Base-by-base conservation (phyloP, 1,284 basidiomycete genomes). In the Microbotryum saponariae region DNA sequence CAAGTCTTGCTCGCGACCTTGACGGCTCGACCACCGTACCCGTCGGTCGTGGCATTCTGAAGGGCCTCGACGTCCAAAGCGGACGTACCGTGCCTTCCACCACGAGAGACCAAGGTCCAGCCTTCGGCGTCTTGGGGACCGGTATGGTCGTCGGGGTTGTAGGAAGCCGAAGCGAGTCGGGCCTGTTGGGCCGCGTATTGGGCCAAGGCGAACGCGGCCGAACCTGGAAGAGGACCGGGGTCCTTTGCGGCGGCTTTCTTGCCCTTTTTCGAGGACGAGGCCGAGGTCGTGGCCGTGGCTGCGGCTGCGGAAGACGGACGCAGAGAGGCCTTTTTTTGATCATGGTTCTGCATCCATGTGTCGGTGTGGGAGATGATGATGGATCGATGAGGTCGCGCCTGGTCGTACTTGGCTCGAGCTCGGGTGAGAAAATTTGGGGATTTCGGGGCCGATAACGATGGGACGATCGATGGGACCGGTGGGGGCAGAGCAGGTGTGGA, bases 321-420 rank as follows among this genome's bases (percentile, higher is more conserved):
- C 1, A 54, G 50, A 1, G 21, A 21, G 4, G 62, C 61, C 10
- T 54, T 46, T 14, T 68, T 65, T 16, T 56, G 58, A 0, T 21
- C 16, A 45, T 69, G 65, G 55, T 55, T 64, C 3, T 52, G n/a
- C 65, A 67, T 69, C 67, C 67, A 69, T 6, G 58, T 52, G 61
- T 69, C 67, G 6, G 58, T 60, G 61, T 69, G 67, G 5, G 65
- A 54, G 53, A 56, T 61, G 16, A 63, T 58, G 51, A 47, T 1
- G 4, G 47, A 55, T 10, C 58, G 58, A 31, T 61, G 65, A 5
- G 67, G 67, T 12, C 67, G 56, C 8, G 56, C 48, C 23, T 51
- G 29, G 4, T 50, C 31, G 44, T 69, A 60, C 2, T 53, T 54
- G 2, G 44, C 29, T 21, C 60, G 55, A 14, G 61, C 59, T 20